Conservation (phyloP, 176 grass and related monocot genomes). For the Oryza meyeriana region DNA sequence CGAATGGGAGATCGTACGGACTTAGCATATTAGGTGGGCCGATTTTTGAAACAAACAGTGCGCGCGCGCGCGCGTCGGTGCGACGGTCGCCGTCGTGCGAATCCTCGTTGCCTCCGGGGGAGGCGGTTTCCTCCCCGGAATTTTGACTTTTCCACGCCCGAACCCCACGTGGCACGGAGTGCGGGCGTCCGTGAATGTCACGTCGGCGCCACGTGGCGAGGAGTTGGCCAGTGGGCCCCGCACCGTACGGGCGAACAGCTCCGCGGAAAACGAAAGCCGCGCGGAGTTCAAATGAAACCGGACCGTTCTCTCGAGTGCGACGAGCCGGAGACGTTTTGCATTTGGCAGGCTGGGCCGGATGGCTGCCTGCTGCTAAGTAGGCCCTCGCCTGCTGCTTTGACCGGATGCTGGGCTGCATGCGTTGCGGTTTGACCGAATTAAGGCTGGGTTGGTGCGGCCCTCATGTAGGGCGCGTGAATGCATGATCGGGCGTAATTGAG, state of each 20-base stretch:
- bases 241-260: too few species aligned
- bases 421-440: neutral
- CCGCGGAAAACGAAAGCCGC: too few species aligned
- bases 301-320: too few species aligned
- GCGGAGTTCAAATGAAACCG: too few species aligned
- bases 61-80: neutral
- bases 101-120: neutral
- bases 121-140: neutral
- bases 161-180: neutral
- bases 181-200: too few species aligned
- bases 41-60: neutral
- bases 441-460: neutral
- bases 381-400: neutral
- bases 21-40: neutral
- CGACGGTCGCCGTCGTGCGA: too few species aligned
- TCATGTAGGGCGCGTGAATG: neutral
- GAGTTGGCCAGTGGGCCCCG: neutral
- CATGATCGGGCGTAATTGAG: neutral
- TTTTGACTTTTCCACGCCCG: neutral
- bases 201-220: neutral
- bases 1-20: neutral
- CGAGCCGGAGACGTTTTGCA: too few species aligned
- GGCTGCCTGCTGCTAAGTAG: neutral
- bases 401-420: neutral
- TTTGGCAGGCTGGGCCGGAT: neutral